Evolutionary conservation across 192 early-diverging fungal genomes (phyloP).

Genomic region (Chytriomyces sp.): DNA sequence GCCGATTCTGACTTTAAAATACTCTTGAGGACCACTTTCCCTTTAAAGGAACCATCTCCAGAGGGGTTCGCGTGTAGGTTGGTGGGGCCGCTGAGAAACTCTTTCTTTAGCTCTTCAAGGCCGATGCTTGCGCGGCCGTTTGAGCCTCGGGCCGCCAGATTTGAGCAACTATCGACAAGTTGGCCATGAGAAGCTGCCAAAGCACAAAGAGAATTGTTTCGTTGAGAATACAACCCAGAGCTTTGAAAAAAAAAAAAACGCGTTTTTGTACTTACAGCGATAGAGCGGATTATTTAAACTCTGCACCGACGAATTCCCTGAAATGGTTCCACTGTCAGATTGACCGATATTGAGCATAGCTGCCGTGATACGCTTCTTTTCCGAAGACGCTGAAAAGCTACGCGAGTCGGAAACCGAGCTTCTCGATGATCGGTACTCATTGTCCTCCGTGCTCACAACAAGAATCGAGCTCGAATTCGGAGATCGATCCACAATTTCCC

Average conservation of each 20-base stretch:
- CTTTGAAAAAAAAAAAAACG: not conserved
- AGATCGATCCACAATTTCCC: not conserved
- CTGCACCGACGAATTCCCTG: not conserved
- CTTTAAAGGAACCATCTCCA: not conserved
- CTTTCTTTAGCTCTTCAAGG: slow-evolving; percentile 16
- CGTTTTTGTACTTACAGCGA: not conserved
- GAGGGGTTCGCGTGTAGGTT: not conserved
- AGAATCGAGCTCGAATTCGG: not conserved
- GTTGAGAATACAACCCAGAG: not conserved
- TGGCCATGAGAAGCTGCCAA: not conserved
- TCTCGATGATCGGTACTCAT: not conserved
- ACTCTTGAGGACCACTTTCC: slow-evolving; percentile 12
- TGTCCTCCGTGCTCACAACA: not conserved
- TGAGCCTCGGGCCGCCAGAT: not conserved
- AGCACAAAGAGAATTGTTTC: not conserved
- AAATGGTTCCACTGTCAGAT: not conserved
- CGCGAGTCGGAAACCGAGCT: not conserved
- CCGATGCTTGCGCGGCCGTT: slow-evolving; percentile 4
- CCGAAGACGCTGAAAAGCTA: not conserved
- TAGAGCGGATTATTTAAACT: too few relatives aligned
- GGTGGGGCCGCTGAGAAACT: slow-evolving; percentile 10
- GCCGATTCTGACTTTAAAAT: slow-evolving; percentile 3
- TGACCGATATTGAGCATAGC: slow-evolving; percentile 6
- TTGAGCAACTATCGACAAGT: not conserved
- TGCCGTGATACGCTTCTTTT: slow-evolving; percentile 18